Evolutionary conservation across 2,329 filamentous ascomycete species (phyloP).

Genomic region (Lachnellula cervina): DNA sequence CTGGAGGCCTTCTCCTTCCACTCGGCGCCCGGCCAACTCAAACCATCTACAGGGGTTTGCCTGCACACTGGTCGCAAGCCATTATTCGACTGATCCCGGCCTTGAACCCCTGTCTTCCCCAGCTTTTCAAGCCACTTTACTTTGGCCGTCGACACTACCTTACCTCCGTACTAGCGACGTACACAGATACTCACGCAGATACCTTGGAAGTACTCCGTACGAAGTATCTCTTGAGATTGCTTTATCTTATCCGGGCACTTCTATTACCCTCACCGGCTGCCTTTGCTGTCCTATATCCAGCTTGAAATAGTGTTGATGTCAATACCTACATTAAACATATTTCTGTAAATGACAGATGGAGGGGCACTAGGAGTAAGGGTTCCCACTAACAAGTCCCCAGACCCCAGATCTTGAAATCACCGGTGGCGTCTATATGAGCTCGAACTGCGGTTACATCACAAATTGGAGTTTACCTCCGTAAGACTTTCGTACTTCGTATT

Average conservation of each 20-base stretch:
- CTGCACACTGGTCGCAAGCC: constrained; percentile 13
- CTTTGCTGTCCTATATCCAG: not conserved
- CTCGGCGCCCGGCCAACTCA: constrained; percentile 11
- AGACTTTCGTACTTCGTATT: not conserved
- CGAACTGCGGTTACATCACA: not conserved
- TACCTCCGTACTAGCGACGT: too few species aligned
- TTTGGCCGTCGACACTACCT: constrained; percentile 9
- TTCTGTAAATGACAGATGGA: not conserved
- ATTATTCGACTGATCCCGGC: not conserved
- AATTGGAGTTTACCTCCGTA: not conserved
- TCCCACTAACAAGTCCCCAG: not conserved
- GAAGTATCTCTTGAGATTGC: not conserved
- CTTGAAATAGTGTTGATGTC: not conserved
- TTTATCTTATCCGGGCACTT: not conserved
- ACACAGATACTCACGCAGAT: constrained; percentile 12
- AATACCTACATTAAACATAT: not conserved
- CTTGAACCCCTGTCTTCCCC: constrained; percentile 16
- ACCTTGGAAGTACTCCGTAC: not conserved
- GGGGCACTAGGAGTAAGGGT: not conserved
- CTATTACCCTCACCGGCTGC: not conserved
- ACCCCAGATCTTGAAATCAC: not conserved
- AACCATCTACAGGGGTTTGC: constrained; percentile 8
- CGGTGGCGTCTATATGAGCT: not conserved
- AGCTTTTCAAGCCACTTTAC: constrained; percentile 22
- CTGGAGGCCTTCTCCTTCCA: constrained; percentile 7